Evolutionary conservation across 805 yeast species (phyloP), one percentile per base, ranked within the genome.

Genomic region (Cyberlindnera subsufficiens): DNA sequence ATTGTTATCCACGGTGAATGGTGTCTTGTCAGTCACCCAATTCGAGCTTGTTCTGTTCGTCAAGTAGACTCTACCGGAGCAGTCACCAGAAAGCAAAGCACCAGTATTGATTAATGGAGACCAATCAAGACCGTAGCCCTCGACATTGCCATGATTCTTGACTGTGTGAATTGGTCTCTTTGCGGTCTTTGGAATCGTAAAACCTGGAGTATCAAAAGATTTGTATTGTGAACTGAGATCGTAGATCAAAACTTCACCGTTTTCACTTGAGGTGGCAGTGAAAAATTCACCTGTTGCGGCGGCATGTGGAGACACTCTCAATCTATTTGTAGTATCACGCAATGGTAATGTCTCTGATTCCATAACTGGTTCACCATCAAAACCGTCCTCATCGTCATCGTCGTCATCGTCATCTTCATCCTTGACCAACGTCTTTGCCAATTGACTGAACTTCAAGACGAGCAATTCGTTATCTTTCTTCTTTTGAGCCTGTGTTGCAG

Each of bases 111-210:
- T 76, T 50, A 84, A 67, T 35, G 97, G 96, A 1, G 96, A 86
- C 99, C 99, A 93, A 64, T 91, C 99, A 36, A 93, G 64, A 14
- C 96, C 99, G 58, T 88, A 93, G 30, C 99, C 98, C 68, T 93
- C 99, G n/a, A 86, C 95, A 52, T 83, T 82, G 19, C 97, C 97
- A 61, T 93, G 99, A 50, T 68, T 74, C 57, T 77, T 77, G 46
- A 93, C 71, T 6, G 96, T 88, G 66, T 89, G 90, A 10, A 80
- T 59, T 16, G 98, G 96, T 61, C 81, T 77, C 60, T 84, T 87
- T 49, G 81, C 75, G 15, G 74, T 66, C 60, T 89, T 90, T 39
- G 95, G 85, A 50, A 91, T 78, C 54, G 75, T 71, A 55, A 73
- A 82, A 6, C 98, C 98, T 4, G 98, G 96, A 7, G 84, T 75